Conservation (phyloP, 140 eudicot species). For the Anethum foeniculum region DNA sequence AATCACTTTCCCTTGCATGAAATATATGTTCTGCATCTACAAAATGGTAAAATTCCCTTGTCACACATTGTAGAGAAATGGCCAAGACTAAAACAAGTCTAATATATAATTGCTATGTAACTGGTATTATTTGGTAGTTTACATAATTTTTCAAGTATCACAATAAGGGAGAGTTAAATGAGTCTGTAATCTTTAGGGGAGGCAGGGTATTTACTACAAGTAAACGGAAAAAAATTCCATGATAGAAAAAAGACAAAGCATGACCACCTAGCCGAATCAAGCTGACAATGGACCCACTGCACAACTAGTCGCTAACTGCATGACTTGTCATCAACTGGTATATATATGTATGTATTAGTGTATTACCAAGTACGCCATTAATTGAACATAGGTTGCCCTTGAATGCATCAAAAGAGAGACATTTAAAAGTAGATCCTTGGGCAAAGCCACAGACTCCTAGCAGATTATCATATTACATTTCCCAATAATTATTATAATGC, state of each 20-base stretch:
- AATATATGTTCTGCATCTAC: slow-evolving; percentile 84
- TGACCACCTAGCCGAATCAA: neutral
- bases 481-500: neutral
- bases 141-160: too few relatives aligned
- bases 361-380: neutral
- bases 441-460: neutral
- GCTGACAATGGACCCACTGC: neutral
- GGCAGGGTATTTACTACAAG: neutral
- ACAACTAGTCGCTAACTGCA: neutral
- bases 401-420: neutral
- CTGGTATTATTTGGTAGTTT: neutral
- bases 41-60: slow-evolving; percentile 6
- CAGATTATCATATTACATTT: neutral
- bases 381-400: neutral
- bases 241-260: neutral
- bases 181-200: too few relatives aligned
- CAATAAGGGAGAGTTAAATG: too few relatives aligned
- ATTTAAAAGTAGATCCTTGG: neutral
- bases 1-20: slow-evolving; percentile 76
- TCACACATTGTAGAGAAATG: neutral
- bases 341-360: too few relatives aligned
- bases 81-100: neutral
- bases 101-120: neutral
- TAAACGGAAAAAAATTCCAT: neutral
- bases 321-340: too few relatives aligned